Percentiles rank a stretch among this genome's conserved stretches.
Conservation (phyloP, 768 basidiomycete species). For the Pisolithus albus region DNA sequence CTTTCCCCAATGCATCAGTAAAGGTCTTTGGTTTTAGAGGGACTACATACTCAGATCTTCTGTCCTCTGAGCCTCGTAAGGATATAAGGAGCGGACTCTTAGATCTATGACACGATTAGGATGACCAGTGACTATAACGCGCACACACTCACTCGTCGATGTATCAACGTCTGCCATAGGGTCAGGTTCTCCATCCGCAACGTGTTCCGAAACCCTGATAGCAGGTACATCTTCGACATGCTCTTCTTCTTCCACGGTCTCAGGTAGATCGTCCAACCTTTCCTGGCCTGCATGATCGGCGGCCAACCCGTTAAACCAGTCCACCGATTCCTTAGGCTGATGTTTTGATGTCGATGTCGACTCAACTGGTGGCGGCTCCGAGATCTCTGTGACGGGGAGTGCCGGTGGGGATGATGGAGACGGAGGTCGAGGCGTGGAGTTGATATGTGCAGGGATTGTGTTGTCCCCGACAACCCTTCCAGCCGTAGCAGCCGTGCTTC, state of each 20-base stretch:
- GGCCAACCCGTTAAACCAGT: constrained; percentile 87
- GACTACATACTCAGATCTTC: constrained; percentile 76
- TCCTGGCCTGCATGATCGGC: constrained; percentile 47
- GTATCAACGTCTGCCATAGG: constrained; percentile 69
- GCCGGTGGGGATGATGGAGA: constrained; percentile 12
- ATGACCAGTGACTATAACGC: neutral
- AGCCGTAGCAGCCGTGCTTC: constrained; percentile 59
- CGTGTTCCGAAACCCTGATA: constrained; percentile 49
- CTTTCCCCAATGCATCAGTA: constrained; percentile 31
- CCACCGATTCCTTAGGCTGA: constrained; percentile 70
- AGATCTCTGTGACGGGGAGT: neutral
- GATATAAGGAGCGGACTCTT: constrained; percentile 73
- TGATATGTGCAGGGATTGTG: constrained; percentile 66
- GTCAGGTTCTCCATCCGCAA: constrained; percentile 37
- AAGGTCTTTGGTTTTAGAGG: neutral
- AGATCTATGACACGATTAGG: constrained; percentile 40
- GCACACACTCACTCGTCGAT: constrained; percentile 42
- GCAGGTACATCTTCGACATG: constrained; percentile 37
- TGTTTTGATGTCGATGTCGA: constrained; percentile 20
- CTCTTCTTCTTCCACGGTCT: constrained; percentile 53
- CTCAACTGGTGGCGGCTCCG: constrained; percentile 9
- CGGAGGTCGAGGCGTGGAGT: constrained; percentile 34
- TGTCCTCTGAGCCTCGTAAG: constrained; percentile 77
- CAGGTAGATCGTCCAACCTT: constrained; percentile 36
- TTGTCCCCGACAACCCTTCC: constrained; percentile 76